Evolutionary conservation across 306 rosid genomes (phyloP).

Genomic region (Chamaecrista fasciculata): DNA sequence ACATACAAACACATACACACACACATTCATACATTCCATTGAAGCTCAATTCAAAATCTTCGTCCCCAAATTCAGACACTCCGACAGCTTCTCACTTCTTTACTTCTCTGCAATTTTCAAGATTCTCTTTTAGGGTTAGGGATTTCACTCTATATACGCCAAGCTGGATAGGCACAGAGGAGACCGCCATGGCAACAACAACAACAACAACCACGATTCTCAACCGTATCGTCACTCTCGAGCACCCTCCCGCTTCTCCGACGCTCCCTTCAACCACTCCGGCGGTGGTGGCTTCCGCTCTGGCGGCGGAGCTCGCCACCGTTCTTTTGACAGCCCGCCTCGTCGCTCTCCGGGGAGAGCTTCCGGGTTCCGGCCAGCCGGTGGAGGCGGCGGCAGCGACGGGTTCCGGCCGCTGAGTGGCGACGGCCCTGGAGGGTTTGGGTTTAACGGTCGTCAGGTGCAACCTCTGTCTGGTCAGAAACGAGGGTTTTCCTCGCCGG

Average conservation of each 20-base stretch:
- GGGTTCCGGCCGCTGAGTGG: slow-evolving; percentile 1
- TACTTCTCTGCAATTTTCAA: neutral
- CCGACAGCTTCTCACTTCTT: neutral
- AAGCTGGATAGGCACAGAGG: slow-evolving; percentile 95
- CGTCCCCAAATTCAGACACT: neutral
- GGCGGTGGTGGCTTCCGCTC: slow-evolving; percentile 36
- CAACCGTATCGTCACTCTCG: slow-evolving; percentile 49
- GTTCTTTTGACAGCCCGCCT: slow-evolving; percentile 62
- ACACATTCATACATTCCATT: neutral
- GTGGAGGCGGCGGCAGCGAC: slow-evolving; percentile 20
- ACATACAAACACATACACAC: too few relatives aligned
- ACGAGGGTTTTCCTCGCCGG: slow-evolving; percentile 80
- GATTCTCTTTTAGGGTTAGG: slow-evolving; percentile 36
- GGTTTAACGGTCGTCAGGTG: slow-evolving; percentile 38
- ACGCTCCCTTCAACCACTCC: slow-evolving; percentile 53
- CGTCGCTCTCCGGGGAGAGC: slow-evolving; percentile 50
- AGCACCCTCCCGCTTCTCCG: slow-evolving; percentile 67
- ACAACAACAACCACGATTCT: slow-evolving; percentile 9
- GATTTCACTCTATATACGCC: slow-evolving; percentile 36
- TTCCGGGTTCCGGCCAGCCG: slow-evolving; percentile 47
- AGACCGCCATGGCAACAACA: slow-evolving; percentile 60
- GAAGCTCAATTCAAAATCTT: neutral
- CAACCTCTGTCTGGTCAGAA: slow-evolving; percentile 71
- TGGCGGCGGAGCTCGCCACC: slow-evolving; percentile 33
- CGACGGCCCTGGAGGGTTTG: slow-evolving; percentile 47